phyloP scores from a whole-genome alignment of 495 filamentous ascomycete genomes.

The Symbiotaphrina buchneri region DNA sequence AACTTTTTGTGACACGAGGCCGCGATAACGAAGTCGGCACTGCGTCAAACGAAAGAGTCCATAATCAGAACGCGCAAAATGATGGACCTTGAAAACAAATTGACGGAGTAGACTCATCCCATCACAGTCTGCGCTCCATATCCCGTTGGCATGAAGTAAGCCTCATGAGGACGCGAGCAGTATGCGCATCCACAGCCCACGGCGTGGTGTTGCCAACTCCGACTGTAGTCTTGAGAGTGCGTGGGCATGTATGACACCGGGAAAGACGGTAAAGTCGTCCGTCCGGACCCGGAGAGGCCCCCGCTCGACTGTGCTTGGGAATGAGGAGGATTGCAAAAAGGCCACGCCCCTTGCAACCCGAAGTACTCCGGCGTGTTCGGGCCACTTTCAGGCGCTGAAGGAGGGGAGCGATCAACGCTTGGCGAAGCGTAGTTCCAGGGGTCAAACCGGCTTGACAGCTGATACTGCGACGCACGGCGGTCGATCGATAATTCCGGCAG shows the following conservation, averaged over 20 bases:
- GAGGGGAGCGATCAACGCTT: conserved; percentile 39
- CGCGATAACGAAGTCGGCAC: too few relatives aligned
- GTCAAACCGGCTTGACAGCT: conserved; percentile 23
- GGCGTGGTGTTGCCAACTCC: conserved; percentile 34
- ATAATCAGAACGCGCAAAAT: conserved; percentile 9
- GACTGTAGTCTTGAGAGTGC: conserved; percentile 30
- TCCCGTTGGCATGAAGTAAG: conserved; percentile 38
- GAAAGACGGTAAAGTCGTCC: too few relatives aligned
- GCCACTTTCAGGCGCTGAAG: conserved; percentile 44
- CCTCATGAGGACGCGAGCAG: conserved; percentile 37
- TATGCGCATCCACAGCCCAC: conserved; percentile 46
- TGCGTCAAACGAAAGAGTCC: conserved; percentile 1
- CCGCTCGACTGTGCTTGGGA: too few relatives aligned
- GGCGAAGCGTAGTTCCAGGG: conserved; percentile 27
- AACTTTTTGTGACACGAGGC: too few relatives aligned
- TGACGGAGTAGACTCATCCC: conserved; percentile 17
- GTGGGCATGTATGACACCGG: conserved; percentile 12
- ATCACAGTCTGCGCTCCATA: conserved; percentile 43
- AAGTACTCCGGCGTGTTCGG: conserved; percentile 37
- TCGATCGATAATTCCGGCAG: not conserved
- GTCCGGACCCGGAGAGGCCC: too few relatives aligned
- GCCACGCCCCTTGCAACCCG: conserved; percentile 27
- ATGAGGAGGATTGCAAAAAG: conserved; percentile 29
- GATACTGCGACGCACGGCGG: conserved; percentile 16
- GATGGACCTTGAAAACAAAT: conserved; percentile 1